Conservation (phyloP, 2,329 filamentous ascomycete species). For the Colletotrichum caudatum region DNA sequence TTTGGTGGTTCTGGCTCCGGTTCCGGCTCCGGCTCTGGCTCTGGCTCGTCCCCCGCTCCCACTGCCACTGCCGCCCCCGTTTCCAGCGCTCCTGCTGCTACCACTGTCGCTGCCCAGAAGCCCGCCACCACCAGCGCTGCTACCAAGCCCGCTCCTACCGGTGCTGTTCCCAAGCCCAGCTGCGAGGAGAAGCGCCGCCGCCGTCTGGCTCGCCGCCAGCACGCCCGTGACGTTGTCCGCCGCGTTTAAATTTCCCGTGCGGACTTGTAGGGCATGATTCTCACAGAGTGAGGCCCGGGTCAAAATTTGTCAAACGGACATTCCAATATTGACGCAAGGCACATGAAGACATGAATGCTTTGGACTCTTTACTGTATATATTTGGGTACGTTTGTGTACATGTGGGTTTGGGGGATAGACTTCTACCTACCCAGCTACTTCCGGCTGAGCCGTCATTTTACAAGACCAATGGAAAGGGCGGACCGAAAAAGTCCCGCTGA, state of each 20-base stretch:
- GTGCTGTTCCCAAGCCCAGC: slow-evolving; percentile 14
- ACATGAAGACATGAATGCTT: slow-evolving; percentile 27
- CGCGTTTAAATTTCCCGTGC: slow-evolving; percentile 5
- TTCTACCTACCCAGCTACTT: slow-evolving; percentile 3
- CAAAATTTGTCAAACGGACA: neutral
- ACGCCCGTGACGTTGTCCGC: slow-evolving; percentile 38
- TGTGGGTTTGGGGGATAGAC: slow-evolving; percentile 20
- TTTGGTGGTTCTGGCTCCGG: slow-evolving; percentile 18
- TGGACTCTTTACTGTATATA: slow-evolving; percentile 39
- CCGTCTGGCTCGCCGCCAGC: slow-evolving; percentile 41
- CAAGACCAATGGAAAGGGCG: slow-evolving; percentile 36
- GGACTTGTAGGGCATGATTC: neutral
- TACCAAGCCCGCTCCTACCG: slow-evolving; percentile 10
- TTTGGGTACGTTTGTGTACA: slow-evolving; percentile 35
- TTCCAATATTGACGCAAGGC: slow-evolving; percentile 1
- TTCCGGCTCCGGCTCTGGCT: slow-evolving; percentile 41
- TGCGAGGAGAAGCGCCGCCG: slow-evolving; percentile 41
- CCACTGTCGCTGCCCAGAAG: slow-evolving; percentile 17
- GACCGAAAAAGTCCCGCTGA: slow-evolving; percentile 26
- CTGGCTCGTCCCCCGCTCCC: slow-evolving; percentile 43
- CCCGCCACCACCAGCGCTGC: neutral
- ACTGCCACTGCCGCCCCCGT: slow-evolving; percentile 45
- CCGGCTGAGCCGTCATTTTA: slow-evolving; percentile 34
- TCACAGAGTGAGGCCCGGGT: neutral
- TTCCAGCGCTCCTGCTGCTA: slow-evolving; percentile 43